These are phyloP conservation scores for Fusarium albosuccineum DNA, from an alignment of 2,329 filamentous ascomycete species.

Conservation along the genomic window DNA sequence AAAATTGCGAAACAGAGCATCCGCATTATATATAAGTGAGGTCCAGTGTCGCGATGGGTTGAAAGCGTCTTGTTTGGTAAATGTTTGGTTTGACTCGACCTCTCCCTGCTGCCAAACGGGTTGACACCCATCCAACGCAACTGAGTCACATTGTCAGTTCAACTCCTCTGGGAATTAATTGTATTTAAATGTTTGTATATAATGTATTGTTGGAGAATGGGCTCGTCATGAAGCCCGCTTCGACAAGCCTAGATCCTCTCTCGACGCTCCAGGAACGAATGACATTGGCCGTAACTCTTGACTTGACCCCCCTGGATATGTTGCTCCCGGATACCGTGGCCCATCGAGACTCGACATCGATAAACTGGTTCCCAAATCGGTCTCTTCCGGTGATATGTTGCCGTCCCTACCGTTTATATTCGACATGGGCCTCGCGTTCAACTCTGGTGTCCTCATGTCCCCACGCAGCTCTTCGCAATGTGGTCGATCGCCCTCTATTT, in stretches of 20 bases:
- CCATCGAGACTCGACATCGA: conserved; percentile 9
- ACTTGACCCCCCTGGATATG: neutral
- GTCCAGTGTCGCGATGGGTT: neutral
- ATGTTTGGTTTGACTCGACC: neutral
- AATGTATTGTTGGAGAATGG: neutral
- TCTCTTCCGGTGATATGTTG: neutral
- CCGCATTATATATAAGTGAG: neutral
- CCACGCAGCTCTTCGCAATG: conserved; percentile 37
- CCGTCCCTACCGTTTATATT: neutral
- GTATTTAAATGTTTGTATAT: neutral
- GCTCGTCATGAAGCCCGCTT: neutral
- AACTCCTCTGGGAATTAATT: too few relatives aligned
- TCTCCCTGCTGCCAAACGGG: neutral
- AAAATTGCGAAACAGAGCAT: neutral
- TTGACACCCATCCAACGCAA: neutral
- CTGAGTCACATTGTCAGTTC: too few relatives aligned
- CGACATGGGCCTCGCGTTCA: conserved; percentile 5
- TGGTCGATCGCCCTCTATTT: conserved; percentile 44
- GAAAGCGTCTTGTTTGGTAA: neutral
- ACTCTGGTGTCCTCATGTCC: conserved; percentile 39
- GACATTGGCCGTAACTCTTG: neutral
- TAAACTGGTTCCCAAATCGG: conserved; percentile 1
- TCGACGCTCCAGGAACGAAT: neutral
- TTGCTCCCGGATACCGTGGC: conserved; percentile 23
- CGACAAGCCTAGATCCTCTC: neutral